Conservation (phyloP, 176 grass and related monocot species). For the Eragrostis nindensis region DNA sequence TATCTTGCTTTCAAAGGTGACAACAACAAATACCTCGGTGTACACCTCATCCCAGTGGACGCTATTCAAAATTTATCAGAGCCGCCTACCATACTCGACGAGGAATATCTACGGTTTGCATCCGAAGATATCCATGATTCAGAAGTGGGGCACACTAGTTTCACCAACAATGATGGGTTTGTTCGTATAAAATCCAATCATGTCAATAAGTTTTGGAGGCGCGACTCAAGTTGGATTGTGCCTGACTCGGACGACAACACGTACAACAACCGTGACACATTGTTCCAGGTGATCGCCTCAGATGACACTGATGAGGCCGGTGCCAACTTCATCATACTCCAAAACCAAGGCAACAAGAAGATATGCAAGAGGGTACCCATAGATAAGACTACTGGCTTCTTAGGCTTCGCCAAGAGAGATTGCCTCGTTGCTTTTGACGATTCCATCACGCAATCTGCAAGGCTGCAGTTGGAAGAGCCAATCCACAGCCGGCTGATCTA, state of each 20-base stretch:
- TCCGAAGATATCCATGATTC: background rate
- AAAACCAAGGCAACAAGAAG: slow-evolving; percentile 18
- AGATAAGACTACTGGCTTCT: background rate
- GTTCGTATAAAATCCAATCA: background rate
- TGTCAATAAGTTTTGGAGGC: background rate
- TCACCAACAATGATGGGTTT: background rate
- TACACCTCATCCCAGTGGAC: too few species aligned
- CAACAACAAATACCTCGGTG: background rate
- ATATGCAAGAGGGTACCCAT: slow-evolving; percentile 5
- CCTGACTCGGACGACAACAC: background rate
- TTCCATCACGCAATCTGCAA: background rate
- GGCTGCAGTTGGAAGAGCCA: background rate
- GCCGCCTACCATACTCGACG: too few species aligned
- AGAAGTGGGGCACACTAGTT: background rate
- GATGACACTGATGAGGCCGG: too few species aligned
- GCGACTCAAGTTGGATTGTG: background rate
- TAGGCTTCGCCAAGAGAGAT: background rate
- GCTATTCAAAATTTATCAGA: too few species aligned
- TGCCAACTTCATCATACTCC: background rate
- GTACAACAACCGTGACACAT: background rate
- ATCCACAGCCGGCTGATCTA: background rate
- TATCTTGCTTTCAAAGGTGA: slow-evolving; percentile 5
- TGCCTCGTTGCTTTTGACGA: background rate
- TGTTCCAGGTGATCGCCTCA: background rate
- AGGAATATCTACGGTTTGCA: background rate